phyloP scores from a whole-genome alignment of 306 rosid genomes.

The Sindora glabra region DNA sequence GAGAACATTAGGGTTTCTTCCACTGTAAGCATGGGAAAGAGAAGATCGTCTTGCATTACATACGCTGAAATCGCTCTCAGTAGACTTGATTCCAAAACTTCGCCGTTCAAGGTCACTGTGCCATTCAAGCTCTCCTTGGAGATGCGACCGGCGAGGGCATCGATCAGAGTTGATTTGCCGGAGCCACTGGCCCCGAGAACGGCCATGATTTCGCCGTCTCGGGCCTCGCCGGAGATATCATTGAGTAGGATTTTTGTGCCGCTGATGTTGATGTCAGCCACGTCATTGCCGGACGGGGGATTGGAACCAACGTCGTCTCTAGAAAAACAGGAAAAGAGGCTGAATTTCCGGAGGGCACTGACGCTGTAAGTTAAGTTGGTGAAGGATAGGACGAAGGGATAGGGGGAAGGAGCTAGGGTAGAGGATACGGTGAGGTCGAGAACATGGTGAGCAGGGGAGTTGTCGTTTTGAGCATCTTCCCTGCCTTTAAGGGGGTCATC shows the following conservation, averaged over 20 bases:
- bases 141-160: conserved; percentile 75
- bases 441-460: conserved; percentile 14
- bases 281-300: not conserved
- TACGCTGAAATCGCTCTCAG: conserved; percentile 76
- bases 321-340: conserved; percentile 16
- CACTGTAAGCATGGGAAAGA: conserved; percentile 91
- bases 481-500: conserved; percentile 69
- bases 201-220: conserved; percentile 90
- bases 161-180: conserved; percentile 83
- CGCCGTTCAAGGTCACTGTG: conserved; percentile 44
- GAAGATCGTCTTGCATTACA: conserved; percentile 95
- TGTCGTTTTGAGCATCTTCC: conserved; percentile 45
- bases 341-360: conserved; percentile 30
- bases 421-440: conserved; percentile 17
- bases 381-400: conserved; percentile 34
- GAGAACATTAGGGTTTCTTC: conserved; percentile 93
- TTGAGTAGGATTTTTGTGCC: conserved; percentile 48
- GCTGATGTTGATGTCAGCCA: not conserved
- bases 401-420: conserved; percentile 16
- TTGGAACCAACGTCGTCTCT: not conserved
- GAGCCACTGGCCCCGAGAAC: conserved; percentile 95
- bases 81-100: conserved; percentile 47
- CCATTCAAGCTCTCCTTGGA: conserved; percentile 75
- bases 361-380: conserved; percentile 62
- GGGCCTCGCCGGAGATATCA: conserved; percentile 73